phyloP scores from a whole-genome alignment of 2,329 filamentous ascomycete genomes.

The Zymoseptoria tritici region DNA sequence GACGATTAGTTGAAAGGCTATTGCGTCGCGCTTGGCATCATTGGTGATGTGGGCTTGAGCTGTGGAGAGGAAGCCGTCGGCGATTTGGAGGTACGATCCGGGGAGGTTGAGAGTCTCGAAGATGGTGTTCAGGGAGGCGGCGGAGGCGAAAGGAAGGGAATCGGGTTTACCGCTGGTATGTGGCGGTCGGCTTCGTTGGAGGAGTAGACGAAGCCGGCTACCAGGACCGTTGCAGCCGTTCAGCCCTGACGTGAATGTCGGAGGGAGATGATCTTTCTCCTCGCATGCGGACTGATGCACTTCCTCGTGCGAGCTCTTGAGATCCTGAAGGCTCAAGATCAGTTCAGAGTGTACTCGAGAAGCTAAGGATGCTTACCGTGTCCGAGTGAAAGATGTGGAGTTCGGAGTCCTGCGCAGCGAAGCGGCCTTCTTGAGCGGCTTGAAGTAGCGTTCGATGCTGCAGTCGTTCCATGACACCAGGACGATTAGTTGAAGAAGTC shows the following conservation, averaged over 20 bases:
- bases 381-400: not conserved
- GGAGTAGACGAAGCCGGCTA: slow-evolving; percentile 4
- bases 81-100: slow-evolving; percentile 13
- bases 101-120: slow-evolving; percentile 11
- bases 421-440: not conserved
- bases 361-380: not conserved
- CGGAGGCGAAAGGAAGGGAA: slow-evolving; percentile 8
- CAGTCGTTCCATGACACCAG: not conserved
- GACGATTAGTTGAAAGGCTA: slow-evolving; percentile 7
- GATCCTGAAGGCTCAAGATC: not conserved
- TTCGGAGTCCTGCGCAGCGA: not conserved
- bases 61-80: slow-evolving; percentile 6
- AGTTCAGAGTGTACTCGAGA: not conserved
- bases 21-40: too few relatives aligned
- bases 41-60: slow-evolving; percentile 8
- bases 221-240: too few relatives aligned
- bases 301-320: not conserved
- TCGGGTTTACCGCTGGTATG: slow-evolving; percentile 13
- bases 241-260: not conserved
- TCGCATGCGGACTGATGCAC: not conserved
- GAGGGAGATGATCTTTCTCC: not conserved
- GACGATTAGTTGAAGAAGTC: too few relatives aligned
- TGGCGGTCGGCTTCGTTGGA: slow-evolving; percentile 9
- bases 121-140: not conserved
- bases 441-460: not conserved